A percentile compares a stretch with the other conserved stretches of the same genome.
Conservation (phyloP, 345 rosid species). For the Aquilaria sinensis region DNA sequence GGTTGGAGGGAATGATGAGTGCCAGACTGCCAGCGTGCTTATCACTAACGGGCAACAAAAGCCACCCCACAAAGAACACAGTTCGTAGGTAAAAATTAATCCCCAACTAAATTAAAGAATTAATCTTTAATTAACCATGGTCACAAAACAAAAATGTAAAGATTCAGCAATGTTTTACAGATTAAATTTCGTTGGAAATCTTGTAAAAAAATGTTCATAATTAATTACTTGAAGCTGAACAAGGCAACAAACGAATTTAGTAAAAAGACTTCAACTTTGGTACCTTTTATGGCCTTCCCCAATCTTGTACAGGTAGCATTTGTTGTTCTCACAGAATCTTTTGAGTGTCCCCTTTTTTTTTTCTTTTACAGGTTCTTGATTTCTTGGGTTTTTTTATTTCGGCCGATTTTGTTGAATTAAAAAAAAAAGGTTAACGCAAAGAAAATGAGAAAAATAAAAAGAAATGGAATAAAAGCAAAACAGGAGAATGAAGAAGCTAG, state of each 20-base stretch:
- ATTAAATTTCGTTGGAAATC: slow-evolving; percentile 2
- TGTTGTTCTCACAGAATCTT: slow-evolving; percentile 1
- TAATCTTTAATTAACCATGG: background rate
- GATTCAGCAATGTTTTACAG: background rate
- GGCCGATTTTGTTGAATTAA: background rate
- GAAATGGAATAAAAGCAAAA: background rate
- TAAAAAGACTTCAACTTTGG: background rate
- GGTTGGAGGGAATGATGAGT: slow-evolving; percentile 78
- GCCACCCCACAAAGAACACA: slow-evolving; percentile 19
- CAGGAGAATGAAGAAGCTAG: background rate
- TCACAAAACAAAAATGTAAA: background rate
- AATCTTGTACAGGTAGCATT: slow-evolving; percentile 1
- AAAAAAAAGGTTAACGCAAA: background rate
- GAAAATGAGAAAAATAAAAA: background rate
- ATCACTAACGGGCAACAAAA: slow-evolving; percentile 75
- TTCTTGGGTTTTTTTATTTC: background rate
- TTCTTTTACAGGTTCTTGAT: background rate
- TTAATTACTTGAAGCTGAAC: background rate
- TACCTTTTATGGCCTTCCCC: slow-evolving; percentile 6
- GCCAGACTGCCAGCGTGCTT: slow-evolving; percentile 77
- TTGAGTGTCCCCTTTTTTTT: background rate
- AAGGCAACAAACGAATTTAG: background rate
- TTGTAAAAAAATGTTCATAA: background rate
- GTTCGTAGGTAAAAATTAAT: slow-evolving; percentile 19
- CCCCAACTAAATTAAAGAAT: slow-evolving; percentile 6